A percentile compares a stretch with the other conserved stretches of the same genome.
Evolutionary conservation across 768 basidiomycete species (phyloP).

Genomic region (Russula foetens): DNA sequence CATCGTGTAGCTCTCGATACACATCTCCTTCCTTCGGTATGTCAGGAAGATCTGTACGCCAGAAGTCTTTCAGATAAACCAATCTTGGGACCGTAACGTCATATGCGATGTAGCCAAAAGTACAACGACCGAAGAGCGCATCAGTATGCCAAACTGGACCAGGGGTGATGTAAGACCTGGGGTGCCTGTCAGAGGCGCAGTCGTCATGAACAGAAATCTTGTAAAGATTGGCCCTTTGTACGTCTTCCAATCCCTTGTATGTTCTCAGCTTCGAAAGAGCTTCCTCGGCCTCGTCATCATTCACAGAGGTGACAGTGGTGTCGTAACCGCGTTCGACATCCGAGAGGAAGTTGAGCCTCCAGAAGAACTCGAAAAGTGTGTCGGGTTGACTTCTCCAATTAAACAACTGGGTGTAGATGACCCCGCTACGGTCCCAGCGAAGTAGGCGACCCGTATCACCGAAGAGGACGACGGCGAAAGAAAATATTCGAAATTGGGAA

Average conservation of each 20-base stretch:
- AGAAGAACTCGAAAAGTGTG: neutral
- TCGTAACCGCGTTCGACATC: neutral
- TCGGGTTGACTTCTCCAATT: neutral
- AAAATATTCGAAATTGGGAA: no score
- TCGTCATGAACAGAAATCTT: neutral
- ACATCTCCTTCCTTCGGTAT: neutral
- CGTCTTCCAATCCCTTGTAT: neutral
- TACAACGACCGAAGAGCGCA: neutral
- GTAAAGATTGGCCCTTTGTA: neutral
- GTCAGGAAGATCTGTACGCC: neutral
- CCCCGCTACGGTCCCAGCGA: constrained; percentile 6
- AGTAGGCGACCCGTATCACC: neutral
- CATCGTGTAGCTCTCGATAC: no score
- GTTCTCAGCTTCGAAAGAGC: neutral
- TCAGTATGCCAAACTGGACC: neutral
- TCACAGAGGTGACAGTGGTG: neutral
- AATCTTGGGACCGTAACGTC: neutral
- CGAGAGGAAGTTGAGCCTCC: constrained; percentile 3
- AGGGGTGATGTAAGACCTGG: neutral
- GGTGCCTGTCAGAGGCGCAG: neutral
- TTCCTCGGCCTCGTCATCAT: neutral
- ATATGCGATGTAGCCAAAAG: neutral
- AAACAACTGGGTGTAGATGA: constrained; percentile 2
- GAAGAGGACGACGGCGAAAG: no score
- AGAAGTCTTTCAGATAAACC: neutral